Evolutionary conservation across 2,329 filamentous ascomycete genomes (phyloP), one percentile per base, ranked within the genome.

Genomic region (Rutstroemia sp.): DNA sequence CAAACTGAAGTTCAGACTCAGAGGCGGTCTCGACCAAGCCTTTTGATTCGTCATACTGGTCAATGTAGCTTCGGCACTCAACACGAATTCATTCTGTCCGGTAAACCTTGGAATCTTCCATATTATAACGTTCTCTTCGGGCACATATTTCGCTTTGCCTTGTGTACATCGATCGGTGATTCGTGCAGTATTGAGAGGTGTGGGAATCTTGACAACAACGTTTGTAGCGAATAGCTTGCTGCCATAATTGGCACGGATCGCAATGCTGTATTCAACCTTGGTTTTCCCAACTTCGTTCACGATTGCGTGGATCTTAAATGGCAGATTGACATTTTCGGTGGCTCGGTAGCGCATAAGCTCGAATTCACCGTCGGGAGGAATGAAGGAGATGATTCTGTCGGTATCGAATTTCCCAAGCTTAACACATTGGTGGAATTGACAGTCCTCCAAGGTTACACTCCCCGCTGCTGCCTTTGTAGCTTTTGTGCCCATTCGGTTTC

Each of bases 101-200:
- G 92, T 94, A 73, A 99, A 99, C n/a, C 94, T 83, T 12, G 92
- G 88, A 64, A 99, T 97, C 79, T 96, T 97, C 94, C 94, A 99
- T 12, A 97, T 88, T 62, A 99, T 97, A 68, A 92, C 90, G 77
- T 99, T 99, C 70, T 96, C 92, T 61, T 92, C 89, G 0, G 94
- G 95, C 73, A 99, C 95, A 73, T 99, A 99, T 73, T 96, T 97
- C 57, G 94, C 94, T 71, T 96, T 96, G 58, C 94, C 95, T 73
- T 97, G 92, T 1, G 88, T 94, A 60, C 92, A 95, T 50, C 94
- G 84, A 73, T 96, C 91, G 1, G 86, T 92, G 59, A 95, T 96
- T 69, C 87, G 87, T 47, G 94, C 94, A 2, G 95, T 97, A 75
- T 99, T 99, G 53, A 99, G 81, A 12, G 94, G 94, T 4, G 94